A percentile compares a stretch with the other conserved stretches of the same genome.
Conservation (phyloP, 306 rosid genomes). For the Quercus wislizeni region DNA sequence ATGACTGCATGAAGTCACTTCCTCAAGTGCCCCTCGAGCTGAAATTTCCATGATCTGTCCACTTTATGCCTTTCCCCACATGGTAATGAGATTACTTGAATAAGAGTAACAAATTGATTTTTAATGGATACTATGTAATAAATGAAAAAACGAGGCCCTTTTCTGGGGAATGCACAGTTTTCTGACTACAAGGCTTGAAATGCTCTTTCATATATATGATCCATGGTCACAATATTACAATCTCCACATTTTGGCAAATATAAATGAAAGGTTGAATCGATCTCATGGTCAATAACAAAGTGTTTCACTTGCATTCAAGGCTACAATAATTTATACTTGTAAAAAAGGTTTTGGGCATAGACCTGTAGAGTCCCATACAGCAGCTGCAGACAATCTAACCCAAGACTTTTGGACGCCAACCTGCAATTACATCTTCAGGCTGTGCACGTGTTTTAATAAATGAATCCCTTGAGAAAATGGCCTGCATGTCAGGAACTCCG, state of each 20-base stretch:
- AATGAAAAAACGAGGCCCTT: neutral
- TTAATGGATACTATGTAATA: neutral
- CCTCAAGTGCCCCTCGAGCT: neutral
- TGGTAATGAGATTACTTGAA: no score
- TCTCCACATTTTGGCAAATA: neutral
- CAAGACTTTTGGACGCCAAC: slow-evolving; percentile 95
- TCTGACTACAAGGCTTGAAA: neutral
- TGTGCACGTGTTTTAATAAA: slow-evolving; percentile 69
- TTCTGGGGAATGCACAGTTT: no score
- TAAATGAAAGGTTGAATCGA: neutral
- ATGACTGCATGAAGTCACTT: neutral
- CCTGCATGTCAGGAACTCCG: slow-evolving; percentile 40
- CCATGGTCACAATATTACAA: neutral
- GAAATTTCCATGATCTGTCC: no score
- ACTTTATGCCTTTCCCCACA: neutral
- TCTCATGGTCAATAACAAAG: neutral
- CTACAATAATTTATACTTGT: neutral
- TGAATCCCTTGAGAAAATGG: slow-evolving; percentile 71
- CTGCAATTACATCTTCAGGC: slow-evolving; percentile 79
- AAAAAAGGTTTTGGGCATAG: neutral
- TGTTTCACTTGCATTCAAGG: neutral
- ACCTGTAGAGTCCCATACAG: slow-evolving; percentile 3
- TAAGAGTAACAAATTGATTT: neutral
- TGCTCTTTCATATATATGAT: neutral
- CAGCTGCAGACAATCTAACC: slow-evolving; percentile 36